phyloP scores from a whole-genome alignment of 495 filamentous ascomycete species.

The Hypomontagnella submonticulosa region DNA sequence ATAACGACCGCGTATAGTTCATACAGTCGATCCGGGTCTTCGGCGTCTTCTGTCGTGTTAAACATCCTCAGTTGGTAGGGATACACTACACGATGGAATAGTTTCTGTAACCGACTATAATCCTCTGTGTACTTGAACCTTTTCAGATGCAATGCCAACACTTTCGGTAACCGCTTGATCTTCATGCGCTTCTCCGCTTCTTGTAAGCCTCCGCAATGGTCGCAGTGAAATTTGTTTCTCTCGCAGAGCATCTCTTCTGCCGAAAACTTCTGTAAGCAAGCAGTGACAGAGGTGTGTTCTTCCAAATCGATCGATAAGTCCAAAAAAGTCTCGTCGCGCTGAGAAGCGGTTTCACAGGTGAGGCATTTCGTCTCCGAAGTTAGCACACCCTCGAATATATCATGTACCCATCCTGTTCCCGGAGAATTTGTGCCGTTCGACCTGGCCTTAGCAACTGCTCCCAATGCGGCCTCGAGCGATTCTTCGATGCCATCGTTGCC shows the following conservation, averaged over 20 bases:
- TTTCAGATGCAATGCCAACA: slow-evolving; percentile 92
- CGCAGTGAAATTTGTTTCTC: slow-evolving; percentile 98
- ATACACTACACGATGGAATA: slow-evolving; percentile 97
- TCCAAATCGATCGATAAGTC: slow-evolving; percentile 97
- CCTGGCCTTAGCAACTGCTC: slow-evolving; percentile 52
- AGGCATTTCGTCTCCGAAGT: slow-evolving; percentile 97
- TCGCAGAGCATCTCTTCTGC: slow-evolving; percentile 99
- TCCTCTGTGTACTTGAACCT: slow-evolving; percentile 98
- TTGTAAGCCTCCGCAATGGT: slow-evolving; percentile 94
- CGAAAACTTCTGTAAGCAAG: slow-evolving; percentile 94
- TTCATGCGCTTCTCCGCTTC: slow-evolving; percentile 99
- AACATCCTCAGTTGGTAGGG: slow-evolving; percentile 96
- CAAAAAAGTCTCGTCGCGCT: slow-evolving; percentile 93
- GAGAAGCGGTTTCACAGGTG: slow-evolving; percentile 94
- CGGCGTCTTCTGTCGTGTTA: slow-evolving; percentile 97
- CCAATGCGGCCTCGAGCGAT: slow-evolving; percentile 57
- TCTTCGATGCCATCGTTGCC: slow-evolving; percentile 50
- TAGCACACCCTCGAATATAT: slow-evolving; percentile 93
- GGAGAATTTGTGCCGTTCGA: slow-evolving; percentile 56
- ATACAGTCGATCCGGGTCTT: slow-evolving; percentile 93
- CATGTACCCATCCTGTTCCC: slow-evolving; percentile 91
- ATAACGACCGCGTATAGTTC: slow-evolving; percentile 99
- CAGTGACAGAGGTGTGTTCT: slow-evolving; percentile 95
- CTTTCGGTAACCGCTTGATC: slow-evolving; percentile 92
- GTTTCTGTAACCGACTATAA: slow-evolving; percentile 89